Evolutionary conservation across 257 asterid species (phyloP).

Genomic region (Primulina tabacum): DNA sequence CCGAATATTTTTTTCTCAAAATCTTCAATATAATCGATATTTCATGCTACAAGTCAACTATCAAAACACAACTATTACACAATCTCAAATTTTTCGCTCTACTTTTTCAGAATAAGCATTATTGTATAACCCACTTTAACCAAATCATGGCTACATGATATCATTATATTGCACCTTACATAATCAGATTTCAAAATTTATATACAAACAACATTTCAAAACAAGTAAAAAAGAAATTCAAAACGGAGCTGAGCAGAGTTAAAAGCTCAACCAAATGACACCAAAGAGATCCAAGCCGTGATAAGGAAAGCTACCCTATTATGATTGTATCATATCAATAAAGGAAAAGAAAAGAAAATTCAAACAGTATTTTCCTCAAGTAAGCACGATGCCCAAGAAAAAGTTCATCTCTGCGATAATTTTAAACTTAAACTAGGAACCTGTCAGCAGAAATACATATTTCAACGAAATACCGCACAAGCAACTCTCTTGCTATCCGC

Average conservation of each 20-base stretch:
- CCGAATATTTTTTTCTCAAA: slow-evolving; percentile 14
- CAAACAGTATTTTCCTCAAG: neutral
- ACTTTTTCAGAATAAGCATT: no score
- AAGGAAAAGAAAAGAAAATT: no score
- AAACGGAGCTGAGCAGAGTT: neutral
- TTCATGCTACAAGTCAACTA: neutral
- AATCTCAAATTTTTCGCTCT: neutral
- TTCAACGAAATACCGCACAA: neutral
- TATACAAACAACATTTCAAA: neutral
- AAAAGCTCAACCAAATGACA: neutral
- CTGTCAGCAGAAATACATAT: neutral
- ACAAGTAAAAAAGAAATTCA: no score
- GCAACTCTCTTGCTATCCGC: slow-evolving; percentile 16
- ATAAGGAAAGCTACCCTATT: neutral
- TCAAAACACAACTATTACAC: neutral
- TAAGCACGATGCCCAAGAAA: neutral
- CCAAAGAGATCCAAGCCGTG: neutral
- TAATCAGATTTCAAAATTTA: no score
- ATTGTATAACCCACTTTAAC: neutral
- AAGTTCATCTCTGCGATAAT: neutral
- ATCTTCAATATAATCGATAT: neutral
- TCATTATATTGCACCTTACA: no score
- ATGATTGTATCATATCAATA: neutral
- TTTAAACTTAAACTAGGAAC: slow-evolving; percentile 10
- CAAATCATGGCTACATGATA: no score